phyloP scores from a whole-genome alignment of 2,329 filamentous ascomycete species.

The Epichloe amarillans region DNA sequence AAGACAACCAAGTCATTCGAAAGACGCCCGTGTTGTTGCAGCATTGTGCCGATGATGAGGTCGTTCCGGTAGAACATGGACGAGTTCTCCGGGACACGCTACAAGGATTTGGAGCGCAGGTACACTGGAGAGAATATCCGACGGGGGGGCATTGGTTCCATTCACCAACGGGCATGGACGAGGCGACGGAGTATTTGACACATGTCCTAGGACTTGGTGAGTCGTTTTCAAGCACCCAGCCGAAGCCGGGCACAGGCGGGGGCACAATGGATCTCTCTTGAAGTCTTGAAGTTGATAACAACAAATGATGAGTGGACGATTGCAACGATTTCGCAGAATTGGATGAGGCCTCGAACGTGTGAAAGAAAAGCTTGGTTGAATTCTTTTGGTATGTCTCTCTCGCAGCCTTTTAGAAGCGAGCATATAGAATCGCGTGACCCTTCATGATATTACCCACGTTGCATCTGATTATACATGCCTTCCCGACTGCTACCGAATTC shows the following conservation, averaged over 20 bases:
- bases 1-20: conserved; percentile 19
- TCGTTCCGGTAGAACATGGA: conserved; percentile 26
- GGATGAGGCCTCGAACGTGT: too few species aligned
- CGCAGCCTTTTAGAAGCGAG: neutral
- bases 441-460: too few species aligned
- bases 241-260: neutral
- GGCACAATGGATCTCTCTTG: neutral
- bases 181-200: conserved; percentile 22
- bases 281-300: neutral
- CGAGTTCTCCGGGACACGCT: conserved; percentile 21
- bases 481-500: neutral
- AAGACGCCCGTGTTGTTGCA: conserved; percentile 31
- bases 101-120: conserved; percentile 21
- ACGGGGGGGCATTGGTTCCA: conserved; percentile 33
- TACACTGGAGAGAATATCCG: conserved; percentile 28
- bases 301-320: neutral
- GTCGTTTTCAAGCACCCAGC: too few species aligned
- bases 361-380: too few species aligned
- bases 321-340: too few species aligned
- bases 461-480: neutral
- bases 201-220: neutral
- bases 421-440: neutral
- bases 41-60: conserved; percentile 30
- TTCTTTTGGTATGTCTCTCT: neutral
- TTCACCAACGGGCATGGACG: conserved; percentile 28